Conservation (phyloP, 163 green algal genomes). For the Scenedesmus sp. region DNA sequence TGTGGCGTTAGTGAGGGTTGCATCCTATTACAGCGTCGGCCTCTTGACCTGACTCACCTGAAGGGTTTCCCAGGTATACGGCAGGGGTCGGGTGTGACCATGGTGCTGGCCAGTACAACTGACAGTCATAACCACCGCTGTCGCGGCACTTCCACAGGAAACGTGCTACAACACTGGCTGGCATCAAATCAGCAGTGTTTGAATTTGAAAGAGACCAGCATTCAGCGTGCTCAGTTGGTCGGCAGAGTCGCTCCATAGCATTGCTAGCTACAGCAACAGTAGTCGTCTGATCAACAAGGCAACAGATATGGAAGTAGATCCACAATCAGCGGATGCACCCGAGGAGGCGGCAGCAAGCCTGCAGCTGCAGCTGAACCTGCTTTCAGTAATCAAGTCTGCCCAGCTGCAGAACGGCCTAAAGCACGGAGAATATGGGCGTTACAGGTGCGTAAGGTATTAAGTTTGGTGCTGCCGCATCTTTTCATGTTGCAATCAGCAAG, state of each 20-base stretch:
- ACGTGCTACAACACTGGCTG: too few species aligned
- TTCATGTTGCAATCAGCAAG: neutral
- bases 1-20: too few species aligned
- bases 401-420: conserved; percentile 90
- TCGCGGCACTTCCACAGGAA: too few species aligned
- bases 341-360: neutral
- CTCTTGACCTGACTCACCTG: too few species aligned
- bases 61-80: too few species aligned
- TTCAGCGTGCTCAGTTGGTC: neutral
- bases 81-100: too few species aligned
- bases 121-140: conserved; percentile 3
- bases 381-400: conserved; percentile 75
- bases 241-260: neutral
- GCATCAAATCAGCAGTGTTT: too few species aligned
- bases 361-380: conserved; percentile 60
- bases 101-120: neutral
- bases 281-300: neutral
- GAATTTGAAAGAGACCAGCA: neutral
- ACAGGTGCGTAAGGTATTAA: conserved; percentile 73
- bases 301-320: conserved; percentile 35
- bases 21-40: too few species aligned
- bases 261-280: neutral
- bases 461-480: neutral
- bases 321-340: neutral
- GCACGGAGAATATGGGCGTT: conserved; percentile 90